Base-by-base conservation (phyloP, 768 basidiomycete species). In the Podaxis mareebaensis region DNA sequence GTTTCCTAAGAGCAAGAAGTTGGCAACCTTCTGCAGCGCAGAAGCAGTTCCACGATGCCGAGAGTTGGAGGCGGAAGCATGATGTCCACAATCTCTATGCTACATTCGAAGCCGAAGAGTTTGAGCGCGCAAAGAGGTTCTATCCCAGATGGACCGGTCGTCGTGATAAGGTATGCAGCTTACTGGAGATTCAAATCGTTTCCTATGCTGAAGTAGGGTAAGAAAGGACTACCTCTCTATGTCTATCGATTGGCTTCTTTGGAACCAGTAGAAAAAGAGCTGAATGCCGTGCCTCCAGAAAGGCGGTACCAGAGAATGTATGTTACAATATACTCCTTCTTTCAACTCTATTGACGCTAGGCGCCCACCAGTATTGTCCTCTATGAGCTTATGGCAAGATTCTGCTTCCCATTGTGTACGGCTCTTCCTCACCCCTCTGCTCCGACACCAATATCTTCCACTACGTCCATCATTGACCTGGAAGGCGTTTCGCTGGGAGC, bases 61-160 rank as follows among this genome's bases (percentile, higher is more conserved):
- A 89, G 68, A 77, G 79, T 4, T 95, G 93, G 93, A 77, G 91
- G 64, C 78, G 78, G 67, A 75, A 83, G 68, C 78, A 89, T 68
- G 72, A 84, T 36, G 85, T 94, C 2, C 81, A 84, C 33, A 77
- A 79, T n/a, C 76, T 93, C 12, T 93, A 85, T 72, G 77, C 80
- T 4, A 78, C 79, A 2, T 88, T 92, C 66, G 80, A 82, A 22
- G 58, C 75, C 0, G 79, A 80, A 7, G 92, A 93, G 66, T 79
- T 92, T 59, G 84, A 88, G 70, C 69, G 70, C 10, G 72, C 87
- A 0, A 82, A 83, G 67, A 76, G 81, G 56, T 90, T 87, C 65
- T 95, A 93, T 74, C 91, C 92, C 1, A 81, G 89, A 36, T 93
- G 90, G 90, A 93, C 90, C 0, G 92, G 92, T 0, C 79, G 88